Evolutionary conservation across 2,329 filamentous ascomycete genomes (phyloP), one percentile per base, ranked within the genome.

Genomic region (Teratosphaeriaceae sp.): DNA sequence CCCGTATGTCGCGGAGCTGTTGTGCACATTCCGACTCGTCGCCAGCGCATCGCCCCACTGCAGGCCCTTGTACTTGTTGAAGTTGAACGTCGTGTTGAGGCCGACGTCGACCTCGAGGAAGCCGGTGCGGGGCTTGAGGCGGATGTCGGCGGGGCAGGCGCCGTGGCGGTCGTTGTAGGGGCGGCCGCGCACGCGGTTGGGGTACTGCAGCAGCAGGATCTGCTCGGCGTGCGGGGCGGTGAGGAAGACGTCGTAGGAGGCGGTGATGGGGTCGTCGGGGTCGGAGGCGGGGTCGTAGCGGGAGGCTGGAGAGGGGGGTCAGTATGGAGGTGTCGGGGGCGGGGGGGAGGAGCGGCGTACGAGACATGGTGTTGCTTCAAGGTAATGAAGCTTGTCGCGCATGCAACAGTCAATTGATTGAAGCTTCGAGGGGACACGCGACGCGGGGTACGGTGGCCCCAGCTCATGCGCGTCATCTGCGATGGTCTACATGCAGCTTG

Each of bases 41-140:
- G 72, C 69, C 50, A 97, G 70, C 1, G 85, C 80, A 57, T 85
- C 79, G 15, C 89, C 92, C 78, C 88, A 97, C 51, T 79, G 76
- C 40, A 92, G 69, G 37, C 88, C 90, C 68, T 90, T 88, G 52
- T 78, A 76, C 52, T 83, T 78, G 68, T 97, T 88, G 71, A 95
- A 97, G 59, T 86, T 83, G 43, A 69, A 63, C 37, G 73, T 71
- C 49, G 80, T 81, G 69, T 82, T 80, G 55, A 96, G 73, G 3
- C 88, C 87, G n/a, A 96, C 76, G 63, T 98, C 92, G 40, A 97
- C 74, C 67, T 98, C 92, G 44, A 96, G 73, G 68, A 96, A 85
- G 43, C 89, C 89, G 0, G 85, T 79, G 44, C 76, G 70, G 12
- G 82, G 77, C 70, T 97, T 98, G 62, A 95, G 71, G 53, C 90